These are phyloP conservation scores for Hanseniaspora meyeri DNA, from an alignment of 805 yeast species.

Conservation along the genomic window DNA sequence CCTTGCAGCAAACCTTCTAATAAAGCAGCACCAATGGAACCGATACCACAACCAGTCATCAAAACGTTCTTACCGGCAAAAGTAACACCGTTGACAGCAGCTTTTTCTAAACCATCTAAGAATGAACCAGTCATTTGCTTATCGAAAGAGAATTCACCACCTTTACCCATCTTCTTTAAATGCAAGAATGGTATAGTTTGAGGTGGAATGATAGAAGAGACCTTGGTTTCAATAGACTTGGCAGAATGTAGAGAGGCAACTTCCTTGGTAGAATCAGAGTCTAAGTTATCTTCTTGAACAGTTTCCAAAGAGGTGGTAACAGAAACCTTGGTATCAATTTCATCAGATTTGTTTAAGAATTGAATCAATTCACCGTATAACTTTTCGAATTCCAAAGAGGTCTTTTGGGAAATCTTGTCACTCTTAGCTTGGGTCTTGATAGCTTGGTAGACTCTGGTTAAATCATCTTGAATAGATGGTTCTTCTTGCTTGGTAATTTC, in stretches of 20 bases:
- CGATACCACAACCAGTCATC: slow-evolving; percentile 97
- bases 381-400: slow-evolving; percentile 58
- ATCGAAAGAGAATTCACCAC: slow-evolving; percentile 77
- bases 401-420: slow-evolving; percentile 39
- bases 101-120: slow-evolving; percentile 82
- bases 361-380: slow-evolving; percentile 58
- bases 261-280: slow-evolving; percentile 53
- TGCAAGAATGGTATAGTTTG: slow-evolving; percentile 92
- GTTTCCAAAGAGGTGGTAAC: slow-evolving; percentile 43
- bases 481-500: slow-evolving; percentile 55
- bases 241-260: slow-evolving; percentile 72
- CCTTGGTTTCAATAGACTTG: slow-evolving; percentile 58
- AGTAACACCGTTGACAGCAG: slow-evolving; percentile 88
- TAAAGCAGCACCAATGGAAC: slow-evolving; percentile 96
- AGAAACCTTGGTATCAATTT: slow-evolving; percentile 55
- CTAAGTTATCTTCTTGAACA: slow-evolving; percentile 37
- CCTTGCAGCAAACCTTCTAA: slow-evolving; percentile 90
- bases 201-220: slow-evolving; percentile 58
- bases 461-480: slow-evolving; percentile 74
- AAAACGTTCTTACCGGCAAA: slow-evolving; percentile 80
- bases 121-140: slow-evolving; percentile 61
- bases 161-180: slow-evolving; percentile 61
- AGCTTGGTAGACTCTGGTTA: slow-evolving; percentile 70
- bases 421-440: slow-evolving; percentile 54
- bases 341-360: slow-evolving; percentile 52